phyloP scores from a whole-genome alignment of 1,284 basidiomycete genomes.

The Trichosporon sp. region DNA sequence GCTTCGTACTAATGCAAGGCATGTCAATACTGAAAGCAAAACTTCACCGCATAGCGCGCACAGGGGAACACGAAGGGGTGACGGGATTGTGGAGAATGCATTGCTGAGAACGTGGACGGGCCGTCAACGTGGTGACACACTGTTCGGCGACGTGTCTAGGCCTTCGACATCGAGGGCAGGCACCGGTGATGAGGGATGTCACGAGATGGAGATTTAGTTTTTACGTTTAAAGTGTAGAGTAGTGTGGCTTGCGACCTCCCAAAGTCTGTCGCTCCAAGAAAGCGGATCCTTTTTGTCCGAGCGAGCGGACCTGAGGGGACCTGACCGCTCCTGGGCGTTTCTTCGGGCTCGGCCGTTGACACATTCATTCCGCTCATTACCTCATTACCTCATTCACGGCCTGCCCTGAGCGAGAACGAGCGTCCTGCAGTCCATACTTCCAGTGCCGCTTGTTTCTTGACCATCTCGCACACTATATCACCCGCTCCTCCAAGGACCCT shows the following conservation, averaged over 20 bases:
- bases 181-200: background rate
- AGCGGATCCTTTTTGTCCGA: background rate
- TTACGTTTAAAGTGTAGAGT: slow-evolving; percentile 7
- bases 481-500: background rate
- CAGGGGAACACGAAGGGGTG: background rate
- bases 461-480: background rate
- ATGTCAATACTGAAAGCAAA: background rate
- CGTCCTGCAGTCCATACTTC: background rate
- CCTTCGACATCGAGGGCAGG: background rate
- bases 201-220: background rate
- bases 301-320: background rate
- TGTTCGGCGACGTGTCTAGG: background rate
- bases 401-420: background rate
- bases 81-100: background rate
- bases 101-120: background rate
- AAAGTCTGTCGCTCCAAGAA: background rate
- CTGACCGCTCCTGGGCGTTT: background rate
- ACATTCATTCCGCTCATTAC: background rate
- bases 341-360: background rate
- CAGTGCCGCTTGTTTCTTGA: background rate
- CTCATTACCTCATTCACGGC: background rate
- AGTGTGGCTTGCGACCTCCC: slow-evolving; percentile 2
- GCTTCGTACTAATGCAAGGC: background rate
- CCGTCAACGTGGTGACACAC: background rate
- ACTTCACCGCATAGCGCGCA: background rate